Percentiles rank a stretch among this genome's conserved stretches.
phyloP scores from a whole-genome alignment of 2,329 filamentous ascomycete species.

The Onygenales sp. region DNA sequence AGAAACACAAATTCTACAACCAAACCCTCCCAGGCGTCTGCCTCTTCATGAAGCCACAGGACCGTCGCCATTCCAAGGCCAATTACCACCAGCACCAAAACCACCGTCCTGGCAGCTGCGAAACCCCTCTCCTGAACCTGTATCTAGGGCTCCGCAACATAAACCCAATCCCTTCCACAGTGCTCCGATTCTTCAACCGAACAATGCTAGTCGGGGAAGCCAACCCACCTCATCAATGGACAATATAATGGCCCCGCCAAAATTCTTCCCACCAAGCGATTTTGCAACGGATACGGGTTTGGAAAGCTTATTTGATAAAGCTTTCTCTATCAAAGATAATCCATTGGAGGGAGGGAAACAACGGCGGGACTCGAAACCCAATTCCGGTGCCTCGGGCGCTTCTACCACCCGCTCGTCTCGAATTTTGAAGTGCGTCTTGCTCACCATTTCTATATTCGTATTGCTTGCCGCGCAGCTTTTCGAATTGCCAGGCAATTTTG shows the following conservation, averaged over 20 bases:
- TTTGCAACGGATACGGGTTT: conserved; percentile 35
- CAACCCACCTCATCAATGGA: conserved; percentile 14
- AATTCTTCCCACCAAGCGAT: conserved; percentile 36
- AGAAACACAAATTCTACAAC: conserved; percentile 20
- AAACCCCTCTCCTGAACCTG: conserved; percentile 15
- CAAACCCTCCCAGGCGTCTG: conserved; percentile 21
- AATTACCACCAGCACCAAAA: conserved; percentile 30
- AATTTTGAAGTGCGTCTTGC: conserved; percentile 8
- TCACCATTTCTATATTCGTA: conserved; percentile 17
- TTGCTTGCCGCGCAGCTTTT: conserved; percentile 27
- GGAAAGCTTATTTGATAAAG: conserved; percentile 36
- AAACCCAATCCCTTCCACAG: conserved; percentile 30
- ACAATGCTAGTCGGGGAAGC: conserved; percentile 7
- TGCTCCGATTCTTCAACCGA: conserved; percentile 17
- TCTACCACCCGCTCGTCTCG: not conserved
- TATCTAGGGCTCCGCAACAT: conserved; percentile 26
- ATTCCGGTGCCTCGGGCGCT: too few species aligned
- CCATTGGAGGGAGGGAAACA: conserved; percentile 22
- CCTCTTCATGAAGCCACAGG: conserved; percentile 21
- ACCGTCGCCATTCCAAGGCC: conserved; percentile 35
- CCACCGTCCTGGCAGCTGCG: conserved; percentile 33
- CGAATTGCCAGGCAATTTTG: conserved; percentile 26
- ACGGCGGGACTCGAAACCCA: conserved; percentile 1
- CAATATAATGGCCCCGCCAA: conserved; percentile 33
- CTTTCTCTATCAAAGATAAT: conserved; percentile 30